Conservation (phyloP, 352 stramenopile genomes). For the Pythium apleroticum region DNA sequence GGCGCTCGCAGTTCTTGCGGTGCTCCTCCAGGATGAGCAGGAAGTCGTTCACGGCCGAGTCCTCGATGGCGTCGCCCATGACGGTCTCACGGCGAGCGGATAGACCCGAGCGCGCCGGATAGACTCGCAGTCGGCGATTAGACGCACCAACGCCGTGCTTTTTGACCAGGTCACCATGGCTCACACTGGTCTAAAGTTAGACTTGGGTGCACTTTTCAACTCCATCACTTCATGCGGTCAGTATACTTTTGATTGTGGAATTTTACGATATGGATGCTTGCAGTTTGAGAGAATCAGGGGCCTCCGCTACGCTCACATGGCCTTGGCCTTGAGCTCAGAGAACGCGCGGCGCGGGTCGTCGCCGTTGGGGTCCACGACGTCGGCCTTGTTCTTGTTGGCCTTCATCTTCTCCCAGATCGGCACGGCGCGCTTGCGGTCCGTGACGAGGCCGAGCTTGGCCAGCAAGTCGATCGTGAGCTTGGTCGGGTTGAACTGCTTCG, state of each 20-base stretch:
- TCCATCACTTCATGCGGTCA: background rate
- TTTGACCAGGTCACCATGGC: background rate
- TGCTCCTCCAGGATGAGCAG: slow-evolving; percentile 93
- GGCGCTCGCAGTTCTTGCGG: slow-evolving; percentile 95
- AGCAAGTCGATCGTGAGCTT: slow-evolving; percentile 97
- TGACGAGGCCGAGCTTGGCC: slow-evolving; percentile 90
- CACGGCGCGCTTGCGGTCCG: slow-evolving; percentile 93
- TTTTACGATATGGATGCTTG: background rate
- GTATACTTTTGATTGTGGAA: slow-evolving; percentile 1
- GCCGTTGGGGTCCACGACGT: slow-evolving; percentile 52
- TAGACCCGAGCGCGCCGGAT: background rate
- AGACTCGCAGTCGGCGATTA: background rate
- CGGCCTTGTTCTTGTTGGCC: slow-evolving; percentile 34
- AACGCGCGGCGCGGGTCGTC: slow-evolving; percentile 54
- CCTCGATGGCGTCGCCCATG: slow-evolving; percentile 64
- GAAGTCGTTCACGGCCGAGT: slow-evolving; percentile 85
- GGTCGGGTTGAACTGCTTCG: slow-evolving; percentile 97
- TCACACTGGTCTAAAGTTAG: slow-evolving; percentile 7
- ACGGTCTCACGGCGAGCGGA: background rate
- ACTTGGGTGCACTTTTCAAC: background rate
- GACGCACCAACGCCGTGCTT: background rate
- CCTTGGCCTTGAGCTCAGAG: slow-evolving; percentile 70
- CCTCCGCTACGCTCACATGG: slow-evolving; percentile 34
- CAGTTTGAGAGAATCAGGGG: background rate
- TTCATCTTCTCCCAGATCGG: slow-evolving; percentile 94